These are phyloP conservation scores for Crithidia thermophila DNA, from an alignment of 208 protist genomes.

Conservation along the genomic window DNA sequence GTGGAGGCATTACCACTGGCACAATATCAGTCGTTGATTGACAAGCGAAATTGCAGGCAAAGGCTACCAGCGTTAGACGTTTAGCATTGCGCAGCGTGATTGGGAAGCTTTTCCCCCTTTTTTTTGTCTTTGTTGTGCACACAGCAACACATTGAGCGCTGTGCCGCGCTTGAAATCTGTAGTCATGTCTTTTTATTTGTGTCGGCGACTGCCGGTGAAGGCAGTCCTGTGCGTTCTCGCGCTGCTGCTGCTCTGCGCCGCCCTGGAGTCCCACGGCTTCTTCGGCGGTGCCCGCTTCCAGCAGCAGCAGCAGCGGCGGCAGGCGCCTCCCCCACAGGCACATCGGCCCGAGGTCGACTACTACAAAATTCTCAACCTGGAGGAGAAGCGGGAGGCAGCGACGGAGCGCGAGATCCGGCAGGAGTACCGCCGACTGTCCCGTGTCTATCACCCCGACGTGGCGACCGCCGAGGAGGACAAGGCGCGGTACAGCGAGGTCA, in stretches of 20 bases:
- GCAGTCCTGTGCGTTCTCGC: not conserved
- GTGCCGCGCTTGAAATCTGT: too few species aligned
- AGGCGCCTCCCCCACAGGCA: not conserved
- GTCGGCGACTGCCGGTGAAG: not conserved
- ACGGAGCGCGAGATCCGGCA: slow-evolving; percentile 87
- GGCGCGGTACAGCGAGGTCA: slow-evolving; percentile 74
- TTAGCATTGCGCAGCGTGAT: too few species aligned
- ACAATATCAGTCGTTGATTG: too few species aligned
- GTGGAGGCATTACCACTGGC: too few species aligned
- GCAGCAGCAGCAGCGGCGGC: not conserved
- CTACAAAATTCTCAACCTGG: slow-evolving; percentile 74
- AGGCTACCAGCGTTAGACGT: too few species aligned
- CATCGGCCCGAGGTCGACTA: slow-evolving; percentile 66
- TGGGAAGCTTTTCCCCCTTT: not conserved
- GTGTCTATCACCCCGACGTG: slow-evolving; percentile 87
- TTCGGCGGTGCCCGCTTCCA: slow-evolving; percentile 5
- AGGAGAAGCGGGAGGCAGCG: slow-evolving; percentile 51
- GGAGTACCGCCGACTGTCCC: slow-evolving; percentile 72
- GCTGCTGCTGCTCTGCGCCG: slow-evolving; percentile 17
- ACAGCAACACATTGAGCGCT: not conserved
- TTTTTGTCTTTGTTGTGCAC: not conserved
- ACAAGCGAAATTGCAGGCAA: too few species aligned
- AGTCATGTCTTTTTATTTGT: not conserved
- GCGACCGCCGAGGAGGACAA: slow-evolving; percentile 51
- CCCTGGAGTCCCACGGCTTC: slow-evolving; percentile 15